Evolutionary conservation across 352 stramenopile species (phyloP), one percentile per base, ranked within the genome.

Genomic region (Pythium vanterpoolii): DNA sequence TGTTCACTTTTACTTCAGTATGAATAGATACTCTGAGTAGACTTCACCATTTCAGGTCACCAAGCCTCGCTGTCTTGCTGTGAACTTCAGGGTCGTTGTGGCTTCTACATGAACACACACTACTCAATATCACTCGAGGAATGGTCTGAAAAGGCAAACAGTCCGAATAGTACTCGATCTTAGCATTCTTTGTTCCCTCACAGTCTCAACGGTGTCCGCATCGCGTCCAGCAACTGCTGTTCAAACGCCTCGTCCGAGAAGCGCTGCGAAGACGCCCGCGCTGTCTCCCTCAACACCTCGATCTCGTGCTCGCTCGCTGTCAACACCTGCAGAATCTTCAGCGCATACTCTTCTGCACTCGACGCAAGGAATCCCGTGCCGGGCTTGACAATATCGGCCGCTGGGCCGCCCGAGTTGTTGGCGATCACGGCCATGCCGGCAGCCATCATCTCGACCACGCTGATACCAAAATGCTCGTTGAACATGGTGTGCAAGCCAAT

Each of bases 391-490:
- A 98, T 98, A 57, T 98, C 95, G 13, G 79, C 79, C 48, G 95
- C 89, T 1, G 98, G 98, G 0, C 98, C 98, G 39, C 97, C 98
- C 7, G 93, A 99, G 68, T 99, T 90, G 76, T 99, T 98, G 5
- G 97, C 98, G 7, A 99, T 76, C 0, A 96, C 84, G 1, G 99
- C 73, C 54, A 99, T 73, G 11, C 97, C 97, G 1, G 97, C 93
- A 9, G 97, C 92, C 95, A 99, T 99, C 95, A 99, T 99, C 80
- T 99, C 98, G 40, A 99, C 98, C 30, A 99, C 95, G 47, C 96
- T 96, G 71, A 99, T 99, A 8, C 98, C 98, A 83, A 99, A 99
- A 75, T 99, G 98, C 73, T 99, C 98, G 58, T 99, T 99, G 80
- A 96, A 98, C 98, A 99, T 99, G 14, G 97, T 99, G 78, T 99